These are phyloP conservation scores for Pichia rugopelliculosa DNA, from an alignment of 805 yeast species.

Conservation along the genomic window DNA sequence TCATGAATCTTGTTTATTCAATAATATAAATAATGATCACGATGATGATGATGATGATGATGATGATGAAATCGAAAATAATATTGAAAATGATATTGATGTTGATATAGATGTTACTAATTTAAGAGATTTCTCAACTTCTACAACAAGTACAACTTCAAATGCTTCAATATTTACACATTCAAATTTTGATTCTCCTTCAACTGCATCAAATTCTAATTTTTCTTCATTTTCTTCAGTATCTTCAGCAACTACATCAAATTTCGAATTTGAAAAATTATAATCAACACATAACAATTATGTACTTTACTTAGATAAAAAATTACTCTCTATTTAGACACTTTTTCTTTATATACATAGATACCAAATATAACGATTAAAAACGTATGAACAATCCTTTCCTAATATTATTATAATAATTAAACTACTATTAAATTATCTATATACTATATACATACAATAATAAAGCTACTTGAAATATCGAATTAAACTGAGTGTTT, in stretches of 20 bases:
- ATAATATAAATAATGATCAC: no score
- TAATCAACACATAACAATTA: no score
- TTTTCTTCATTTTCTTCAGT: conserved; percentile 28
- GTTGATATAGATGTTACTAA: not conserved
- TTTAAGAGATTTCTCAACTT: conserved; percentile 2
- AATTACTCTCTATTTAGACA: not conserved
- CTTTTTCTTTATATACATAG: not conserved
- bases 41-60: not conserved
- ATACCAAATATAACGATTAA: not conserved
- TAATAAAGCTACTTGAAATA: no score
- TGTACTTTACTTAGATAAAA: no score
- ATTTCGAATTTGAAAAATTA: not conserved
- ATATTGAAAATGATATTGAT: not conserved
- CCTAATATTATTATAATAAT: no score
- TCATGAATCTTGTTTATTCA: conserved; percentile 9
- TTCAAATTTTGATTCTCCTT: conserved; percentile 25
- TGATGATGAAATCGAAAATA: not conserved
- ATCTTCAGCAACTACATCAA: conserved; percentile 24
- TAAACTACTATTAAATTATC: no score
- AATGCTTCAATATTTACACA: conserved; percentile 13
- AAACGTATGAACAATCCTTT: no score
- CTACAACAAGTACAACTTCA: conserved; percentile 16
- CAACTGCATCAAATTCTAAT: conserved; percentile 13
- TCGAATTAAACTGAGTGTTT: no score
- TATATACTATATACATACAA: no score